Percentiles rank a stretch among this genome's conserved stretches.
Conservation (phyloP, 2,329 filamentous ascomycete species). For the Xylariaceae sp. region DNA sequence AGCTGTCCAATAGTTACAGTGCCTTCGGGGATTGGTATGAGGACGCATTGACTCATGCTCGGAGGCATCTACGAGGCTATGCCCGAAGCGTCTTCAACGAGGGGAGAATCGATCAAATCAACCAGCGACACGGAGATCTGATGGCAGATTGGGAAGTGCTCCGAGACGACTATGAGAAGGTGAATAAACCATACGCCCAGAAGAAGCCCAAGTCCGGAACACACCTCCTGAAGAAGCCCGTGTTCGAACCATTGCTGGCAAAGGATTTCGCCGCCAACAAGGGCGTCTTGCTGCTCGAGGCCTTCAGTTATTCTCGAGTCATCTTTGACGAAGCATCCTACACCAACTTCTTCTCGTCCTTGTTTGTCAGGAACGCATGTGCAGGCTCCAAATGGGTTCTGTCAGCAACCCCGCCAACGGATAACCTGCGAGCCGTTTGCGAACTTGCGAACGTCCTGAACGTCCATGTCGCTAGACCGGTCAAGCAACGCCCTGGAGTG, state of each 20-base stretch:
- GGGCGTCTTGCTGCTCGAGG: constrained; percentile 28
- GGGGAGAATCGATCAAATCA: constrained; percentile 5
- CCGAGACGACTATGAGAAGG: neutral
- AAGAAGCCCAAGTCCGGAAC: neutral
- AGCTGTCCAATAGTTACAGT: constrained; percentile 11
- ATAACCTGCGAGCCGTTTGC: constrained; percentile 33
- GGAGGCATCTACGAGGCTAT: constrained; percentile 13
- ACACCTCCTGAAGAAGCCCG: neutral
- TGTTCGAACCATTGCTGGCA: neutral
- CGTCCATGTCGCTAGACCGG: constrained; percentile 35
- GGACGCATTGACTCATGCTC: constrained; percentile 10
- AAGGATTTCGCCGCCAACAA: constrained; percentile 11
- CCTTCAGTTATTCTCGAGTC: constrained; percentile 34
- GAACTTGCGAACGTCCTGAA: constrained; percentile 32
- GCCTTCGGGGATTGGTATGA: constrained; percentile 25
- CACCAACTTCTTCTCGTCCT: constrained; percentile 25
- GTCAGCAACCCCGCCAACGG: constrained; percentile 38
- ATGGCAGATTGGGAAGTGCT: constrained; percentile 2
- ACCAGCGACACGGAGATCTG: constrained; percentile 3
- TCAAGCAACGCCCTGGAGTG: constrained; percentile 28
- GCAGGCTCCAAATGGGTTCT: constrained; percentile 39
- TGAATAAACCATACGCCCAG: neutral
- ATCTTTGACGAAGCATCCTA: constrained; percentile 43
- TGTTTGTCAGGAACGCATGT: constrained; percentile 31
- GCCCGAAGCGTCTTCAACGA: constrained; percentile 4